A percentile compares a stretch with the other conserved stretches of the same genome.
Evolutionary conservation across 2,329 filamentous ascomycete species (phyloP).

Genomic region (Didymella keratinophila): DNA sequence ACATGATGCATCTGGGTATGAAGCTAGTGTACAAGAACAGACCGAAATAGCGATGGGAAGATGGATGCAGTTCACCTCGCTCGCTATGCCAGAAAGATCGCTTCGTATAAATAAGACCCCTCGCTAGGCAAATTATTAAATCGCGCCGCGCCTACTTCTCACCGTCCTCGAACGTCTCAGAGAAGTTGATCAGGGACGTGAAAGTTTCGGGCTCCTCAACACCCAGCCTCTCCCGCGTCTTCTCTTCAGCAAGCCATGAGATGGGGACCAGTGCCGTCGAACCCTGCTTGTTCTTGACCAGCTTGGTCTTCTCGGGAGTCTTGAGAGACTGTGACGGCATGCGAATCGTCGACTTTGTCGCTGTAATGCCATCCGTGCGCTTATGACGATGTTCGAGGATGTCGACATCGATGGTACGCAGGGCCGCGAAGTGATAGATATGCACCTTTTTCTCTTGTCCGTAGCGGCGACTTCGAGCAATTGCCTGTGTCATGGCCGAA

Average conservation of each 20-base stretch:
- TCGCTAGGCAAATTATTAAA: not conserved
- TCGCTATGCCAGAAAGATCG: not conserved
- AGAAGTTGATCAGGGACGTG: conserved; percentile 41
- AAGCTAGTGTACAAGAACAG: not conserved
- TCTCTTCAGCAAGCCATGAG: conserved; percentile 34
- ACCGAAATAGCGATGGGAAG: not conserved
- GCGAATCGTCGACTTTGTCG: not conserved
- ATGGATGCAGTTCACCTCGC: not conserved
- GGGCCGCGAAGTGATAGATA: conserved; percentile 78
- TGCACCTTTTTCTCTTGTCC: conserved; percentile 66
- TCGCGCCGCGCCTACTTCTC: conserved; percentile 11
- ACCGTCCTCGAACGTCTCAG: conserved; percentile 35
- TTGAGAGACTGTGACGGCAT: conserved; percentile 14
- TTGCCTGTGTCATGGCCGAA: conserved; percentile 67
- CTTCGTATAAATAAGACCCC: not conserved
- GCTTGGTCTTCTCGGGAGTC: conserved; percentile 30
- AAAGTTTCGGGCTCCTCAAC: conserved; percentile 30
- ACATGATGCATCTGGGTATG: not conserved
- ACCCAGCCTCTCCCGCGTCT: conserved; percentile 19
- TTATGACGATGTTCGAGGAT: conserved; percentile 56
- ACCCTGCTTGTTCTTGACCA: conserved; percentile 29
- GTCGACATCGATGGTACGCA: conserved; percentile 68
- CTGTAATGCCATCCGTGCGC: conserved; percentile 33
- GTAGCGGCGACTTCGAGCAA: conserved; percentile 66
- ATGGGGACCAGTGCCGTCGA: conserved; percentile 37